Evolutionary conservation across 1,139 yeast species (phyloP), one percentile per base, ranked within the genome.

Genomic region (Protomyces gravidus): DNA sequence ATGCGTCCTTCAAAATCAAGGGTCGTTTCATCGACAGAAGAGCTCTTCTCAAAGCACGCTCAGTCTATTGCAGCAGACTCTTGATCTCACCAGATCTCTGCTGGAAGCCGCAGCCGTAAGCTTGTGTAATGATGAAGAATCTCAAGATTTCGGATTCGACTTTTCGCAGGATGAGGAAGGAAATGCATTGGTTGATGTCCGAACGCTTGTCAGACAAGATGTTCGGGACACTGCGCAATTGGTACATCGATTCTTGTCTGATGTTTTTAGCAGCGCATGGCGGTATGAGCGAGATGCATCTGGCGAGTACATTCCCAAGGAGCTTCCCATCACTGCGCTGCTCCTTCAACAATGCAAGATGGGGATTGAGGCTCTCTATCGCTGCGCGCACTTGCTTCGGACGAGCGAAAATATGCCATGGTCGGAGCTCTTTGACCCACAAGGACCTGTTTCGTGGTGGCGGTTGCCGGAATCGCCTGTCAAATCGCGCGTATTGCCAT

Each of bases 401-500:
- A n/a, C 19, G 6, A 25, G 26, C n/a, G 27, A 19, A 13, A 7
- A 25, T 7, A 21, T 23, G 6, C 30, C 50, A 5, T 52, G 57
- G 57, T 15, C 17, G 7, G 23, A 19, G 4, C 42, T 45, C 15
- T 52, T 52, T 39, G 50, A 45, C n/a, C 32, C n/a, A 5, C 42
- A 33, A 15, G 57, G 57, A 13, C 15, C 17, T 9, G 30, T 28
- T 30, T 42, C 57, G 15, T 52, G 57, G 57, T 25, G 28, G 23
- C 17, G 50, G 15, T 15, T 52, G 25, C 45, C 46, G 21, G 57
- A 52, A 9, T 15, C 33, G 5, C 30, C 45, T 9, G 32, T 45
- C 32, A 52, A 33, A 9, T 30, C 45, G n/a, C 23, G 33, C 21
- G 46, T 52, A 39, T 17, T 52, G 33, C 57, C 57, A 7, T 52